Conservation (phyloP, 177 flowering plant species). For the Tripterygium wilfordii region DNA sequence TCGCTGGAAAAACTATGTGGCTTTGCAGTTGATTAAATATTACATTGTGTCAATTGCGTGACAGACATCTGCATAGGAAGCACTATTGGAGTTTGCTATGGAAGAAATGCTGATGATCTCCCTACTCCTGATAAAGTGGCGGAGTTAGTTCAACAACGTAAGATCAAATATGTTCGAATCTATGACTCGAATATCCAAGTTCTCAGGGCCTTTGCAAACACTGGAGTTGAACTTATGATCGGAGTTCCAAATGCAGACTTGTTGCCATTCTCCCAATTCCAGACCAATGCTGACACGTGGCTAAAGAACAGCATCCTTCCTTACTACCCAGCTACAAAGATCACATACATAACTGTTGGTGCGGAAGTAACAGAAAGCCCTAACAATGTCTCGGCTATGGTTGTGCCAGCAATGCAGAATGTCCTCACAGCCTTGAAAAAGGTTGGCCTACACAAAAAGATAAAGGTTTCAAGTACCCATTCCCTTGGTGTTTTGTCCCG, state of each 20-base stretch:
- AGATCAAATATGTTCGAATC: slow-evolving; percentile 71
- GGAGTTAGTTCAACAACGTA: slow-evolving; percentile 60
- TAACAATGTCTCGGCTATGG: slow-evolving; percentile 49
- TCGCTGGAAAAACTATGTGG: not conserved
- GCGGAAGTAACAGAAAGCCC: slow-evolving; percentile 87
- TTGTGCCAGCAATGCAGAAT: slow-evolving; percentile 90
- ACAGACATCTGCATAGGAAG: slow-evolving; percentile 64
- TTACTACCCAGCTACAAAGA: slow-evolving; percentile 83
- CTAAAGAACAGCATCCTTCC: slow-evolving; percentile 77
- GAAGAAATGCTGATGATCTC: slow-evolving; percentile 94
- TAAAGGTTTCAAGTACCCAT: slow-evolving; percentile 83
- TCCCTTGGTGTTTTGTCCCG: slow-evolving; percentile 83
- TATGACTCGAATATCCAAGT: slow-evolving; percentile 88
- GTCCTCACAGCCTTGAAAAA: slow-evolving; percentile 64
- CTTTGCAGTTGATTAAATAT: not conserved
- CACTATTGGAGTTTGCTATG: slow-evolving; percentile 82
- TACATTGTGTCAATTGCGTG: not conserved
- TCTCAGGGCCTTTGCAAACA: slow-evolving; percentile 86
- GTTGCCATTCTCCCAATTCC: slow-evolving; percentile 76
- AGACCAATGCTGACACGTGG: slow-evolving; percentile 91
- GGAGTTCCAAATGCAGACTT: slow-evolving; percentile 78
- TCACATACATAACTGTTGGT: slow-evolving; percentile 84
- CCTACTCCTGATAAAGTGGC: slow-evolving; percentile 87
- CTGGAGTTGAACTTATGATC: slow-evolving; percentile 81
- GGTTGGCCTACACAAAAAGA: slow-evolving; percentile 65